phyloP scores from a whole-genome alignment of 2,329 filamentous ascomycete genomes.

The Davidsoniella eucalypti region DNA sequence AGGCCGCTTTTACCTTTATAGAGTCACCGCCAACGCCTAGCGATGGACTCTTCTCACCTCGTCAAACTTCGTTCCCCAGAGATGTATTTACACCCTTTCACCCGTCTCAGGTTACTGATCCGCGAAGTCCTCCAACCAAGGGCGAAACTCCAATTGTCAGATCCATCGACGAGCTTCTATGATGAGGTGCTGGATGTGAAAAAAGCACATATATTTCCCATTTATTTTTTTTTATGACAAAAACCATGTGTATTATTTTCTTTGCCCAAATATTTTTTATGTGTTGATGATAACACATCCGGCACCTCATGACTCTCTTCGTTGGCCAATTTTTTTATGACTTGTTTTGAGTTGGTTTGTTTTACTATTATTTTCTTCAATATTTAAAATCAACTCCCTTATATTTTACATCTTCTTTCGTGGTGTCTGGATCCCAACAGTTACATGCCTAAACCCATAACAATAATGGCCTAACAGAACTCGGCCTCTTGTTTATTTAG shows the following conservation, averaged over 20 bases:
- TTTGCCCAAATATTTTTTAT: too few species aligned
- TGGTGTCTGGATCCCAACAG: background rate
- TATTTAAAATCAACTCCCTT: background rate
- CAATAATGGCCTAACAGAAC: background rate
- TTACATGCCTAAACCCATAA: background rate
- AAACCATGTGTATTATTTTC: too few species aligned
- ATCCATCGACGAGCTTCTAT: constrained; percentile 65
- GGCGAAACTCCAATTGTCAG: constrained; percentile 60
- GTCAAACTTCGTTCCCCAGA: constrained; percentile 34
- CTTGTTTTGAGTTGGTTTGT: background rate
- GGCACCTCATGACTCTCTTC: background rate
- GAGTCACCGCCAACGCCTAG: constrained; percentile 35
- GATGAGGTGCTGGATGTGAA: constrained; percentile 24
- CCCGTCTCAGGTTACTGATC: constrained; percentile 40
- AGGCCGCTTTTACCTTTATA: constrained; percentile 34
- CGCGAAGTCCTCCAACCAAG: constrained; percentile 57
- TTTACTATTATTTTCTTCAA: background rate
- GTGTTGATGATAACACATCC: too few species aligned
- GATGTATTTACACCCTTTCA: constrained; percentile 35
- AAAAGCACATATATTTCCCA: too few species aligned
- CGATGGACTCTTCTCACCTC: constrained; percentile 37
- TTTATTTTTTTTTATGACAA: too few species aligned
- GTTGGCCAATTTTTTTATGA: background rate
- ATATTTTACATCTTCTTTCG: background rate
- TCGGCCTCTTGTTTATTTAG: background rate